Evolutionary conservation across 2,329 filamentous ascomycete species (phyloP), one percentile per base, ranked within the genome.

Genomic region (Beauveria asiatica): DNA sequence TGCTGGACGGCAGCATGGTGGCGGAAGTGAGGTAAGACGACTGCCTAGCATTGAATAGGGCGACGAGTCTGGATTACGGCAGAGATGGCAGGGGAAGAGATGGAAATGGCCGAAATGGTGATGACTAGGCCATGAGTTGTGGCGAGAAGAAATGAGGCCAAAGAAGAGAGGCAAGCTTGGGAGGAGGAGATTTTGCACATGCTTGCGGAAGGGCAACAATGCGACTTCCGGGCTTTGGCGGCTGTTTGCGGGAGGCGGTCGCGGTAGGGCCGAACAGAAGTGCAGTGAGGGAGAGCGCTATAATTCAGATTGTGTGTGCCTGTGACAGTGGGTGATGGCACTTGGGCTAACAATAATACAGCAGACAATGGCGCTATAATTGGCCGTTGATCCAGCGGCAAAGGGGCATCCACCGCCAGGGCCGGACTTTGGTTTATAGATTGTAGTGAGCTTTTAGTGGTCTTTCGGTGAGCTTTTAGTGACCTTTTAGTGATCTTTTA

Each of bases 161-260:
- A 17, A 53, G n/a, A 53, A 50, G 33, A 37, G 41, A 13, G 33
- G 41, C 46, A 37, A 41, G 57, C 25, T 52, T n/a, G 39, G 42
- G 49, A 53, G 42, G 49, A 53, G 50, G 57, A 59, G 57, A 59
- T 53, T 59, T 59, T 53, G 57, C 57, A 59, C 57, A 59, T 59
- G 57, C 27, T 46, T 46, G 25, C 25, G 25, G 27, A 25, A 53
- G 30, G 25, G 27, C 48, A 51, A 59, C 23, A 19, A 37, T 23
- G 44, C 30, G 21, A 39, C 33, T 37, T 5, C 21, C 11, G 48
- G 48, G 21, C 33, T 21, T 33, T 3, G 25, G 11, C 27, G 42
- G 44, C 10, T 41, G 42, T 10, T 21, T 16, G 49, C 30, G 49
- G n/a, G 30, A 6, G 27, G 48, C 48, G 33, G 11, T 37, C 10